Conservation (phyloP, 2,329 filamentous ascomycete genomes). For the Hypoxylon rubiginosum region DNA sequence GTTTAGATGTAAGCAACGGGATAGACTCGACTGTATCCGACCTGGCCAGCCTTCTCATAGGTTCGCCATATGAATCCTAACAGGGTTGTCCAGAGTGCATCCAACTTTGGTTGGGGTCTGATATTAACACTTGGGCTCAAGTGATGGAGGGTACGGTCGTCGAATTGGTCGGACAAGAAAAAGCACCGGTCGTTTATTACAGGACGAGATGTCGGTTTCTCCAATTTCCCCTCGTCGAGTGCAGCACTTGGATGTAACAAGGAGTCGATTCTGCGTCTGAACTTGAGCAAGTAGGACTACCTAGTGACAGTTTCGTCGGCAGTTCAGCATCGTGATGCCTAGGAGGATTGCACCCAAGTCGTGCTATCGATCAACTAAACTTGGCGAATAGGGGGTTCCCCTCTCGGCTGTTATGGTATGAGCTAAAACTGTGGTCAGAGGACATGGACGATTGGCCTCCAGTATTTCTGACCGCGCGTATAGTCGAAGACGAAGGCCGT, state of each 20-base stretch:
- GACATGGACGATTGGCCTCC: conserved; percentile 2
- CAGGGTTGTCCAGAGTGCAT: conserved; percentile 10
- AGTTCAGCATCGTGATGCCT: conserved; percentile 34
- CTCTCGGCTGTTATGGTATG: conserved; percentile 17
- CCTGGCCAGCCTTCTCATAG: conserved; percentile 24
- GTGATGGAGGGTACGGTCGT: conserved; percentile 29
- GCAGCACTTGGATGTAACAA: conserved; percentile 36
- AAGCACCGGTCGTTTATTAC: conserved; percentile 30
- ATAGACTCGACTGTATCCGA: conserved; percentile 20
- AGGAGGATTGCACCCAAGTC: conserved; percentile 8
- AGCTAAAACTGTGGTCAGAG: background rate
- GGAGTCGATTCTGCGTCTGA: conserved; percentile 35
- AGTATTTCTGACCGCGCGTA: conserved; percentile 13
- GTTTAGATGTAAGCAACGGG: conserved; percentile 16
- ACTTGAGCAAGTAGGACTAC: conserved; percentile 36
- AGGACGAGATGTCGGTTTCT: conserved; percentile 41
- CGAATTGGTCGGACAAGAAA: conserved; percentile 37
- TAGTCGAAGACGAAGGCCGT: background rate
- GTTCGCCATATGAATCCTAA: conserved; percentile 19
- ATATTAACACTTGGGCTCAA: conserved; percentile 24
- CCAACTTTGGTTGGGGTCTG: conserved; percentile 19
- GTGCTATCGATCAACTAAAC: conserved; percentile 19
- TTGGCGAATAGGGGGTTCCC: conserved; percentile 11
- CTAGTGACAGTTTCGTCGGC: conserved; percentile 41
- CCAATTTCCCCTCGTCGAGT: conserved; percentile 43